phyloP scores from a whole-genome alignment of 176 grass and related monocot genomes.

The Eremochloa ophiuroides region DNA sequence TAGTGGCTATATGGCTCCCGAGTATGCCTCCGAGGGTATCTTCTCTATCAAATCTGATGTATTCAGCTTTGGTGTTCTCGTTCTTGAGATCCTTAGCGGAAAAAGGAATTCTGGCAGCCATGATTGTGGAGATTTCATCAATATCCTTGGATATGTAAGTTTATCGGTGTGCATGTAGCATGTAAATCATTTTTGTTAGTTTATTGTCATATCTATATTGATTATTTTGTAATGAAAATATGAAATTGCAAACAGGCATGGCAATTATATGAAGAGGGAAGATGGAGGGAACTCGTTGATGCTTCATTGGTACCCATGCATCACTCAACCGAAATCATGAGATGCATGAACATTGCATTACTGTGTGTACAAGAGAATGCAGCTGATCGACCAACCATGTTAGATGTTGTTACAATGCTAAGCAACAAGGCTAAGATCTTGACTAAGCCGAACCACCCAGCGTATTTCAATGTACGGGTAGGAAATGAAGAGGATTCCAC shows the following conservation, averaged over 20 bases:
- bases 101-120: background rate
- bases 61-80: conserved; percentile 18
- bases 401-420: conserved; percentile 20
- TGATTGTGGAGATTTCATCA: conserved; percentile 11
- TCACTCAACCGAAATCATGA: background rate
- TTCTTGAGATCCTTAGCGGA: conserved; percentile 15
- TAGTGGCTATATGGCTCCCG: conserved; percentile 29
- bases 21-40: conserved; percentile 5
- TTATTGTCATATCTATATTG: background rate
- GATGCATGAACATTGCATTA: conserved; percentile 15
- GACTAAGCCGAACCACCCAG: background rate
- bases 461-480: conserved; percentile 23
- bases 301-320: background rate
- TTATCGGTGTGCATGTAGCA: background rate
- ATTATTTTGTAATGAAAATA: background rate
- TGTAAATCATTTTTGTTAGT: background rate
- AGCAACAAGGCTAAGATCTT: background rate
- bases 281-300: conserved; percentile 9
- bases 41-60: conserved; percentile 2
- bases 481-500: conserved; percentile 2
- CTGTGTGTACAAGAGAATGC: conserved; percentile 25
- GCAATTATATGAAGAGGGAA: conserved; percentile 10
- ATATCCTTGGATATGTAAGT: conserved; percentile 24
- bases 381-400: conserved; percentile 20
- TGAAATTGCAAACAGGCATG: conserved; percentile 10